Conservation (phyloP, 2,329 filamentous ascomycete species). For the Colletotrichum tofieldiae region DNA sequence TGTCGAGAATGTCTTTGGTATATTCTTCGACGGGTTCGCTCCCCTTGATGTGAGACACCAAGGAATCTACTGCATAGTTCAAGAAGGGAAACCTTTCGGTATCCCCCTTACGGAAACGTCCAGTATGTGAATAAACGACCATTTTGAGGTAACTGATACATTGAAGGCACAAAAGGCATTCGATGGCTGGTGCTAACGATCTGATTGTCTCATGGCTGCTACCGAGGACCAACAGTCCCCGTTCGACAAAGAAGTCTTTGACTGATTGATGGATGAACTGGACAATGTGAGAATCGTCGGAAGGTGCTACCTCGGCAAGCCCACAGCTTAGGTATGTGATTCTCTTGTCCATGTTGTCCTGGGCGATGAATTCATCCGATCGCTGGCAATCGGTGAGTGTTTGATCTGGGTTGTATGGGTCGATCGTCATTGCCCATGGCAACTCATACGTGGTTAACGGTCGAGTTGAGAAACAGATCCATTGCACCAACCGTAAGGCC, state of each 20-base stretch:
- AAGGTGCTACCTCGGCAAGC: background rate
- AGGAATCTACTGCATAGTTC: background rate
- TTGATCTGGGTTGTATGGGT: background rate
- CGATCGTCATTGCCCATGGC: background rate
- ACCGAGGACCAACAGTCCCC: conserved; percentile 11
- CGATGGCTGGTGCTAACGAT: background rate
- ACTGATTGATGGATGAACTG: conserved; percentile 56
- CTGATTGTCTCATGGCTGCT: conserved; percentile 36
- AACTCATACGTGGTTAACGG: background rate
- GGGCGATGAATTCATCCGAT: background rate
- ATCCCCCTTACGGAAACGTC: background rate
- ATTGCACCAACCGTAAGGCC: background rate
- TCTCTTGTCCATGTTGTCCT: conserved; percentile 39
- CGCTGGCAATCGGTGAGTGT: background rate
- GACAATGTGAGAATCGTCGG: conserved; percentile 45
- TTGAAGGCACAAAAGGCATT: no score
- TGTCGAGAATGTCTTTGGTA: background rate
- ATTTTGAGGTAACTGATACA: background rate
- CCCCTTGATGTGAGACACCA: background rate
- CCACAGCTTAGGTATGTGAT: conserved; percentile 48
- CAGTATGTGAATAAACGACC: background rate
- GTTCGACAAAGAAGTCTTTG: conserved; percentile 51
- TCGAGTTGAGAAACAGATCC: background rate
- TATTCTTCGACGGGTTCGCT: background rate
- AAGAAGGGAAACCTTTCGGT: background rate